These are phyloP conservation scores for Termitomyces sp. DNA, from an alignment of 768 basidiomycete species.

Conservation along the genomic window DNA sequence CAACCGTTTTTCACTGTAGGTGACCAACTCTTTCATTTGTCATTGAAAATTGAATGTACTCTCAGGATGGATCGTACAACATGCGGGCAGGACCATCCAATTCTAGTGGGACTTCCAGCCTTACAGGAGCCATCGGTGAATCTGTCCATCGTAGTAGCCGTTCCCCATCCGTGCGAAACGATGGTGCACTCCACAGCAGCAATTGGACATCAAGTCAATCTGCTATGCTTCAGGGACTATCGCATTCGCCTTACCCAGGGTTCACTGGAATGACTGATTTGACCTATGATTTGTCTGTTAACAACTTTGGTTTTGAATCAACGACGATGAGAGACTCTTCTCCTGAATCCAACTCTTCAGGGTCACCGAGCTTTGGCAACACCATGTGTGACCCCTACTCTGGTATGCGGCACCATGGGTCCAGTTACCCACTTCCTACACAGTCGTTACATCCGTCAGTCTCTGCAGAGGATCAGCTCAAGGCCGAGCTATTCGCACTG, in stretches of 20 bases:
- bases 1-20: conserved; percentile 32
- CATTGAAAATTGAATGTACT: neutral
- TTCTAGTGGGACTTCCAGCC: conserved; percentile 42
- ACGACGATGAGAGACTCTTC: conserved; percentile 29
- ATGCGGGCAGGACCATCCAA: conserved; percentile 33
- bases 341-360: conserved; percentile 35
- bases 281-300: conserved; percentile 16
- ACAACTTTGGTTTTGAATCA: conserved; percentile 19
- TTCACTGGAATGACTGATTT: conserved; percentile 14
- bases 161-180: conserved; percentile 11
- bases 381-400: conserved; percentile 7
- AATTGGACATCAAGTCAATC: conserved; percentile 4
- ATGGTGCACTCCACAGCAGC: conserved; percentile 1
- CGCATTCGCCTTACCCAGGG: conserved; percentile 21
- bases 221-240: conserved; percentile 22
- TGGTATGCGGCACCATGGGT: conserved; percentile 8
- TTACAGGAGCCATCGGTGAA: conserved; percentile 65
- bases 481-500: conserved; percentile 51
- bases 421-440: conserved; percentile 13
- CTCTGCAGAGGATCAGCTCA: conserved; percentile 22
- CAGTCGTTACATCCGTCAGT: conserved; percentile 15
- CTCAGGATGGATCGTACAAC: conserved; percentile 10
- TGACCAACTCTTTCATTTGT: conserved; percentile 3
- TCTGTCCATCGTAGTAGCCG: conserved; percentile 24
- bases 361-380: conserved; percentile 21